phyloP scores from a whole-genome alignment of 306 rosid species.

The Quercus cerris region DNA sequence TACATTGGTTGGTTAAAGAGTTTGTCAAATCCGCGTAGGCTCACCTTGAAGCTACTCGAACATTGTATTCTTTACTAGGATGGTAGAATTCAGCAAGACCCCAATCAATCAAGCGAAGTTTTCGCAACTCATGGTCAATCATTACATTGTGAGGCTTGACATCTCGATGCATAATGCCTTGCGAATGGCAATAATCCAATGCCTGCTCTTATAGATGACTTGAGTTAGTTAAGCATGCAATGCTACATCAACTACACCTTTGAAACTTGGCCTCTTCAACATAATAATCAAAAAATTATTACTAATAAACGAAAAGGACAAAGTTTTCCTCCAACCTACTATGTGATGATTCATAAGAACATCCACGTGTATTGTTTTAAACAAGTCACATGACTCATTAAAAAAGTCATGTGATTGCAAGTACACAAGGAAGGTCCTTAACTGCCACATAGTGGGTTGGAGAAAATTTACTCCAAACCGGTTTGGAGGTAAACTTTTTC shows the following conservation, averaged over 20 bases:
- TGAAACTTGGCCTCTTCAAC: neutral
- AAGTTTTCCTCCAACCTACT: too few relatives aligned
- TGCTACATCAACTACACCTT: neutral
- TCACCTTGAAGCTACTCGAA: constrained; percentile 88
- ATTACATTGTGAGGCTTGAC: constrained; percentile 92
- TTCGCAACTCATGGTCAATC: constrained; percentile 84
- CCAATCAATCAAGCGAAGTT: constrained; percentile 92
- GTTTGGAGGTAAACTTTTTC: too few relatives aligned
- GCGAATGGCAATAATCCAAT: constrained; percentile 86
- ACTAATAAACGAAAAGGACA: neutral
- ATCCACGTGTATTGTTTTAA: too few relatives aligned
- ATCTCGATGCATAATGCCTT: constrained; percentile 91
- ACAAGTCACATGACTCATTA: too few relatives aligned
- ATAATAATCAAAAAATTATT: neutral
- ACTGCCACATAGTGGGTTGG: too few relatives aligned
- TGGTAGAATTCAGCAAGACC: constrained; percentile 94
- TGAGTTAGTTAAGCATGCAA: constrained; percentile 18
- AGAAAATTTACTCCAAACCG: too few relatives aligned
- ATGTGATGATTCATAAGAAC: too few relatives aligned
- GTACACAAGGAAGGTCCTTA: too few relatives aligned
- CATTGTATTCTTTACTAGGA: constrained; percentile 87
- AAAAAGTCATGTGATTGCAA: too few relatives aligned
- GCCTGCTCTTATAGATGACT: constrained; percentile 48
- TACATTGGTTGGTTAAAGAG: neutral
- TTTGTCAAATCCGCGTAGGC: neutral